Evolutionary conservation across 2,329 filamentous ascomycete genomes (phyloP).

Genomic region (Calycina herbarum): DNA sequence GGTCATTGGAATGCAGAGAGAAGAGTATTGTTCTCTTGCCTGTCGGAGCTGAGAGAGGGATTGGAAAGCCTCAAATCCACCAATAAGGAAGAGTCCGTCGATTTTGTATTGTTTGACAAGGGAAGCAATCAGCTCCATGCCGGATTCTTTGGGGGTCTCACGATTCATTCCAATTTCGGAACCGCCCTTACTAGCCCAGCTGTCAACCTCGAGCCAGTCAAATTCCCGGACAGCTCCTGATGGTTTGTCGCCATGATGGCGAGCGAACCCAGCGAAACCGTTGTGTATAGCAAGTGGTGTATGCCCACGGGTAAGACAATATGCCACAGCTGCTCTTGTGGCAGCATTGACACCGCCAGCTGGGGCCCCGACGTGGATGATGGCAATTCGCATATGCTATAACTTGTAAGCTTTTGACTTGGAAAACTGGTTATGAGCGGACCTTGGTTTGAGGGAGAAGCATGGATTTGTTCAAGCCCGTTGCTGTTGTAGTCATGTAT

Average conservation of each 20-base stretch:
- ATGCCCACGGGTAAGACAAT: conserved; percentile 90
- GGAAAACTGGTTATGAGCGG: conserved; percentile 33
- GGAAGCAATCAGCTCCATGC: conserved; percentile 78
- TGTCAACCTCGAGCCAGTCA: conserved; percentile 89
- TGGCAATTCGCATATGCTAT: conserved; percentile 86
- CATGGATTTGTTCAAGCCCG: conserved; percentile 66
- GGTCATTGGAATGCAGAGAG: conserved; percentile 89
- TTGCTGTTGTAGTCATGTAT: conserved; percentile 87
- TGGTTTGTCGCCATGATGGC: conserved; percentile 84
- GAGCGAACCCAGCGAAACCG: conserved; percentile 89
- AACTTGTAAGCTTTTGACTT: conserved; percentile 34
- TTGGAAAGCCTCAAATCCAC: conserved; percentile 96
- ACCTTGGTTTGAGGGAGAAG: conserved; percentile 71
- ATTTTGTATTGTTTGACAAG: conserved; percentile 86
- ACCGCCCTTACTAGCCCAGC: conserved; percentile 94
- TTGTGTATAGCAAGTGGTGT: conserved; percentile 93
- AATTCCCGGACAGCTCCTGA: conserved; percentile 81
- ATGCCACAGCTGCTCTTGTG: conserved; percentile 87
- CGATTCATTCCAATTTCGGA: conserved; percentile 98
- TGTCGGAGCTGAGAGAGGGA: conserved; percentile 84
- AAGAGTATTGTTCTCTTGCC: conserved; percentile 74
- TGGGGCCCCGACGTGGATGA: conserved; percentile 94
- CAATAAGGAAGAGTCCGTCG: conserved; percentile 87
- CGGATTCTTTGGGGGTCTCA: conserved; percentile 80
- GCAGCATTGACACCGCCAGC: conserved; percentile 98